Conservation (phyloP, 257 asterid genomes). For the Solanum clarkiae region DNA sequence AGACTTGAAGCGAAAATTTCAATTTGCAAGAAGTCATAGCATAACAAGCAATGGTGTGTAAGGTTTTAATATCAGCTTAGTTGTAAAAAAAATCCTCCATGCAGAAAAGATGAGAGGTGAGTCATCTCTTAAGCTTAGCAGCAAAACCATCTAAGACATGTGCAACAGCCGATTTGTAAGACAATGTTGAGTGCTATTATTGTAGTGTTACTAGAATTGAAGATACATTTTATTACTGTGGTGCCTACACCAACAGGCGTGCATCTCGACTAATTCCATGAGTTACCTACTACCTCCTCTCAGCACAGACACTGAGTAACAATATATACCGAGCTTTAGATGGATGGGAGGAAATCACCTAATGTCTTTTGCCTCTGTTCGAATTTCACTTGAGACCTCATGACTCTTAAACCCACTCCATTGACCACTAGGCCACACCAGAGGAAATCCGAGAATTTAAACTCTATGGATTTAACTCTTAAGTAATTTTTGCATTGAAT, state of each 20-base stretch:
- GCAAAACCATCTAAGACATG: background rate
- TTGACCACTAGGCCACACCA: background rate
- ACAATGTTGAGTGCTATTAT: background rate
- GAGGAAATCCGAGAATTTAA: too few species aligned
- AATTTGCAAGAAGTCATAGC: background rate
- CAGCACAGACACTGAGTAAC: background rate
- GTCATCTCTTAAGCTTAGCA: background rate
- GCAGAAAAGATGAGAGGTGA: background rate
- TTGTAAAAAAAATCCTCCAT: background rate
- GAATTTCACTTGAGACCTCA: background rate
- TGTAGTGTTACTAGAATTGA: background rate
- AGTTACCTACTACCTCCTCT: background rate
- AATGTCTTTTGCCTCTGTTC: background rate
- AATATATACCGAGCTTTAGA: background rate
- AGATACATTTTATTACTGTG: too few species aligned
- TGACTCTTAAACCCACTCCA: background rate
- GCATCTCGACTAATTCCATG: background rate
- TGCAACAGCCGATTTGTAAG: background rate
- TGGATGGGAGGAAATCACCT: background rate
- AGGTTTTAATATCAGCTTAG: background rate
- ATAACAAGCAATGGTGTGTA: background rate
- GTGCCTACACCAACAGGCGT: background rate
- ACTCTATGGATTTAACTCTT: too few species aligned
- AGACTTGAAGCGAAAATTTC: background rate
- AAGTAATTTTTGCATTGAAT: too few species aligned